Evolutionary conservation across 2,329 filamentous ascomycete genomes (phyloP).

Genomic region (Paecilomyces formosus): DNA sequence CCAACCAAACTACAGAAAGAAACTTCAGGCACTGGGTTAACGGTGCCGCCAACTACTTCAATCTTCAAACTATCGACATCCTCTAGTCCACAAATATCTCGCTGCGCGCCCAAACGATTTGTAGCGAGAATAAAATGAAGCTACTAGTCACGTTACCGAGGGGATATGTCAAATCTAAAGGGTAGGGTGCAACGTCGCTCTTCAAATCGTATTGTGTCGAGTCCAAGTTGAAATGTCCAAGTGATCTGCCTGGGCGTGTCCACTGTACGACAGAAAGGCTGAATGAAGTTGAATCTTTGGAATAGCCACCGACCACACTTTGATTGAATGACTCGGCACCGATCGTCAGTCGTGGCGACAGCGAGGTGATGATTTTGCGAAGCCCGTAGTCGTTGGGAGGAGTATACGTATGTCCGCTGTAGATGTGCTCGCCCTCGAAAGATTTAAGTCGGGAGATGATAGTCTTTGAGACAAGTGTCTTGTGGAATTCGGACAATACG

Average conservation of each 20-base stretch:
- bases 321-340: constrained; percentile 54
- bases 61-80: constrained; percentile 10
- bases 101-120: constrained; percentile 8
- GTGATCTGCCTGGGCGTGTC: constrained; percentile 30
- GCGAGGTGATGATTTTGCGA: constrained; percentile 54
- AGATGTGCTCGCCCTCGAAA: constrained; percentile 49
- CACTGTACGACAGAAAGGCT: constrained; percentile 57
- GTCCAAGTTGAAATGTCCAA: constrained; percentile 25
- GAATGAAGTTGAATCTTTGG: constrained; percentile 45
- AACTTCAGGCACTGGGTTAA: constrained; percentile 6
- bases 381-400: constrained; percentile 51
- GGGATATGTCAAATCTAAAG: constrained; percentile 48
- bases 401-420: constrained; percentile 47
- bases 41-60: constrained; percentile 6
- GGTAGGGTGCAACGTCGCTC: constrained; percentile 33
- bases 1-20: background rate
- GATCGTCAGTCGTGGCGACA: constrained; percentile 51
- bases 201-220: constrained; percentile 35
- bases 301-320: constrained; percentile 48
- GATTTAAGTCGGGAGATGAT: constrained; percentile 28
- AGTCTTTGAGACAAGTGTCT: constrained; percentile 38
- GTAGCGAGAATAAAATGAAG: constrained; percentile 37
- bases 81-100: constrained; percentile 2
- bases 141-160: constrained; percentile 41
- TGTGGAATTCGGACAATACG: constrained; percentile 45